Evolutionary conservation across 169 alveolate species (phyloP), one percentile per base, ranked within the genome.

Genomic region (Hepatocystis sp.): DNA sequence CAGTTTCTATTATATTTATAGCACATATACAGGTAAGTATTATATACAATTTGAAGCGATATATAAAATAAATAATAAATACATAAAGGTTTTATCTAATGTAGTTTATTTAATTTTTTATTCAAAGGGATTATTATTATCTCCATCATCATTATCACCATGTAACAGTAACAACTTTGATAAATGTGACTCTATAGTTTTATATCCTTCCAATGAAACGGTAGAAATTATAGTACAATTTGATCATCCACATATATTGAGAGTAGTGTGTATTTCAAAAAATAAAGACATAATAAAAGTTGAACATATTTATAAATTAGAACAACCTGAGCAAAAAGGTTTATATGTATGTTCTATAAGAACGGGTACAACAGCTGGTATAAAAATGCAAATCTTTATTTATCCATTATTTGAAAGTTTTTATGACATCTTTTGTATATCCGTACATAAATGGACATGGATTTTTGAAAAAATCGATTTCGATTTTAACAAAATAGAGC

Each of bases 361-460:
- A 23, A 56, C 86, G 3, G 53, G 65, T n/a, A 28, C 27, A 5
- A 17, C 13, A 15, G 28, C 39, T n/a, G 86, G 86, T n/a, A n/a
- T n/a, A 0, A 71, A 40, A 2, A 25, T 55, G 4, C 65, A 56
- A 71, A 17, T 71, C 2, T 53, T 58, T 21, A 39, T 71, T 30
- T 71, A 56, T 51, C 86, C 86, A 3, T 58, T 71, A 28, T 58
- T 71, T 60, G 53, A 56, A 56, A 60, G 71, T 71, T 71, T 58
- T 63, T 71, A 56, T 4, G 55, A 47, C 0, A 32, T 71, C 17
- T 71, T 71, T 34, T 10, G 25, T 44, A 17, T 11, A 28, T 4
- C 28, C 0, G 25, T 39, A 1, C 42, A 40, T 7, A 13, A 17
- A 52, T 19, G 32, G 39, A 23, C 39, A 27, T 44, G 25, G 5